Base-by-base conservation (phyloP, 495 filamentous ascomycete genomes). In the Hyaloscypha hepaticicola region DNA sequence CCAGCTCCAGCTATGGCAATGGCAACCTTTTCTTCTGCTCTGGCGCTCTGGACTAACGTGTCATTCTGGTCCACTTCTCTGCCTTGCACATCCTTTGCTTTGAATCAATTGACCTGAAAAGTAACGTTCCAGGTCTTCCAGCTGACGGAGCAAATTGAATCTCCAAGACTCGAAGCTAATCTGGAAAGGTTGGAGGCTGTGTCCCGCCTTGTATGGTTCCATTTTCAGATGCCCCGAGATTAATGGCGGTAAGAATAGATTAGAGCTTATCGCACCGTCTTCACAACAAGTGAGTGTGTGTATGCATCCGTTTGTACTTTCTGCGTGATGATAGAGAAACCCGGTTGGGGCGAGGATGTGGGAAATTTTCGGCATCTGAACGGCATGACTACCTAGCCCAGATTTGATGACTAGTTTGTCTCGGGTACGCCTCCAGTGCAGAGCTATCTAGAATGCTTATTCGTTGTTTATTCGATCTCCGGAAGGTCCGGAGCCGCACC, bases 221-320 rank as follows among this genome's bases (percentile, higher is more conserved):
- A 45, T 16, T 45, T 14, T 16, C 38, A 45, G 9, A 19, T 45
- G 9, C 50, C 50, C 9, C 11, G 16, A 24, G 22, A 53, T 24
- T 31, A 24, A 25, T 31, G 21, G 31, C 56, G 56, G 14, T 31
- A 41, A 41, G 56, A 58, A 4, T 29, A 41, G 56, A 58, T 58
- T 31, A 58, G 33, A 45, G 56, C 56, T 58, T 38, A 58, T 58
- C 55, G 29, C 31, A 33, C 31, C 31, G 31, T 12, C 31, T 33
- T 33, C 31, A 7, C 31, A 33, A 33, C 31, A 33, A 33, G 31
- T 6, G 31, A 33, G 12, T 33, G 31, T 6, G 12, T 33, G 12
- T 3, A 6, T 45, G 38, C 12, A 45, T 3, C 11, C 12, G 16
- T 14, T 4, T n/a, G n/a, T n/a, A n/a, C n/a, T 19, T 45, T 16